Percentiles rank a stretch among this genome's conserved stretches.
Evolutionary conservation across 2,329 filamentous ascomycete species (phyloP).

Genomic region (Neofusicoccum parvum): DNA sequence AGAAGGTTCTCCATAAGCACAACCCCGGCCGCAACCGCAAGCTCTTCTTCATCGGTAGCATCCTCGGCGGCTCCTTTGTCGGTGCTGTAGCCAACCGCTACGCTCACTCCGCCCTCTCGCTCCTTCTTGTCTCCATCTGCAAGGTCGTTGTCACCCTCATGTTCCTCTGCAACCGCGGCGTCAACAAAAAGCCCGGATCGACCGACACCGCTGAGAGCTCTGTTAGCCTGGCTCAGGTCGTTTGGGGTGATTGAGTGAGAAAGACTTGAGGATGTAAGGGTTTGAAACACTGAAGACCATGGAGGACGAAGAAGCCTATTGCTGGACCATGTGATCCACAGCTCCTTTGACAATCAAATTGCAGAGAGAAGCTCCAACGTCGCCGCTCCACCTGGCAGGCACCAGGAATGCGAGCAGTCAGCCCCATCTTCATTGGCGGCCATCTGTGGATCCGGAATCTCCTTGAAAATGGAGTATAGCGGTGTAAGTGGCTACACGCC

Average conservation of each 20-base stretch:
- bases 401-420: neutral
- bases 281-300: neutral
- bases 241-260: slow-evolving; percentile 16
- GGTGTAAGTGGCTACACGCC: no score
- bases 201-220: slow-evolving; percentile 13
- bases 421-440: neutral
- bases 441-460: no score
- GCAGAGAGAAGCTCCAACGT: neutral
- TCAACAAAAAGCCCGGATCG: slow-evolving; percentile 25
- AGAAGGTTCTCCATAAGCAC: slow-evolving; percentile 25
- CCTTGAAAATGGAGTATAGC: no score
- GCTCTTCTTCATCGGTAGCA: slow-evolving; percentile 26
- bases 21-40: slow-evolving; percentile 29
- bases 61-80: slow-evolving; percentile 30
- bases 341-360: no score
- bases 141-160: slow-evolving; percentile 28
- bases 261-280: no score
- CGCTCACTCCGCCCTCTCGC: slow-evolving; percentile 23
- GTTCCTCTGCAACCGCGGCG: slow-evolving; percentile 29
- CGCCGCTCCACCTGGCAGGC: neutral
- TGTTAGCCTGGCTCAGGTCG: slow-evolving; percentile 3
- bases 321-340: neutral
- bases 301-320: no score
- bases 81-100: slow-evolving; percentile 26
- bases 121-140: slow-evolving; percentile 27